Base-by-base conservation (phyloP, 2,329 filamentous ascomycete species). In the Zasmidium angulare region DNA sequence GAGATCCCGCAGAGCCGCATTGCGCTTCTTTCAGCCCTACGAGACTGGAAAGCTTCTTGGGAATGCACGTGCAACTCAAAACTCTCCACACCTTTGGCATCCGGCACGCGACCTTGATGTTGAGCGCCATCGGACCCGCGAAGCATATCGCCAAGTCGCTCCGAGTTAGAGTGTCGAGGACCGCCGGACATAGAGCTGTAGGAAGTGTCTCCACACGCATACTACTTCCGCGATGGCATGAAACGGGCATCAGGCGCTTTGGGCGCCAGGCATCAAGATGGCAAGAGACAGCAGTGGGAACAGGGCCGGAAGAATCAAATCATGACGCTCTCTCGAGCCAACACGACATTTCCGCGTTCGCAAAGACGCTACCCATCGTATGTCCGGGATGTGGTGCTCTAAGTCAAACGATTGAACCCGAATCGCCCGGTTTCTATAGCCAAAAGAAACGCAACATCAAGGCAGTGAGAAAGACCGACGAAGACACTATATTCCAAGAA, bases 351-450 rank as follows among this genome's bases (percentile, higher is more conserved):
- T 29, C 26, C 24, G 59, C 52, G 19, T 65, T 67, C 50, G 60
- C 61, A 14, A 61, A 57, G 40, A 62, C 56, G 10, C 61, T 73
- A 20, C 71, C 69, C 1, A 46, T 64, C 9, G 61, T 67, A 31
- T 88, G 86, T 69, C 85, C 86, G 26, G 86, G 86, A 65, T 88
- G 86, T 64, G 86, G 86, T 55, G 86, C 85, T 24, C 80, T 82
- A 36, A 79, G 82, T 31, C 85, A 88, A 70, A 82, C 80, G 3
- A 70, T 83, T 51, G 79, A 83, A 50, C 75, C 79, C 36, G 74
- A 79, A 1, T 79, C 82, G 63, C 80, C 85, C 1, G 86, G 86
- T 11, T 87, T 79, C 71, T 88, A 87, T 70, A 76, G 78, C 58
- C 69, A 76, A 49, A 77, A 82, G 58, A 82, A 79, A 59, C 77